A percentile compares a stretch with the other conserved stretches of the same genome.
Evolutionary conservation across 441 rosid species (phyloP).

Genomic region (Jatropha multifida): DNA sequence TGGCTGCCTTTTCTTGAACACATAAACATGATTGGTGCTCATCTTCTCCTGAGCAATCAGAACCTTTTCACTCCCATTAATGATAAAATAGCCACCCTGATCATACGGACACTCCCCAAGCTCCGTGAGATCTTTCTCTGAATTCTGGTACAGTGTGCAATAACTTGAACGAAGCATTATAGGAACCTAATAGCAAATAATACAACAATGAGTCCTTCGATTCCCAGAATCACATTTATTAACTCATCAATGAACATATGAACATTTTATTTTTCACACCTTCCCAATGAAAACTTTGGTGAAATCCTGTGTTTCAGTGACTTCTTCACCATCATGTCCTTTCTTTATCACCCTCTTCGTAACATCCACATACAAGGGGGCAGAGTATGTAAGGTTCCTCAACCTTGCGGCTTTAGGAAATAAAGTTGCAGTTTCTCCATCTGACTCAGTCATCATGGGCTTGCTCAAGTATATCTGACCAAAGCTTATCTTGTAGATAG

Average conservation of each 20-base stretch:
- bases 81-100: slow-evolving; percentile 96
- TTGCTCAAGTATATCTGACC: slow-evolving; percentile 96
- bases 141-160: slow-evolving; percentile 83
- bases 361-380: slow-evolving; percentile 94
- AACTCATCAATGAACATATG: slow-evolving; percentile 1
- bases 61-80: slow-evolving; percentile 98
- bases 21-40: slow-evolving; percentile 96
- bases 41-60: slow-evolving; percentile 98
- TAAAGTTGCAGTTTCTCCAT: slow-evolving; percentile 94
- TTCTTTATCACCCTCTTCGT: slow-evolving; percentile 83
- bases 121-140: slow-evolving; percentile 98
- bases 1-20: slow-evolving; percentile 95
- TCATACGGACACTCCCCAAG: slow-evolving; percentile 98
- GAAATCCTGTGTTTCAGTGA: slow-evolving; percentile 86
- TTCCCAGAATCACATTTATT: slow-evolving; percentile 6
- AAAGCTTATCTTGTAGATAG: slow-evolving; percentile 84
- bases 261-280: slow-evolving; percentile 35
- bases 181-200: slow-evolving; percentile 62
- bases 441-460: slow-evolving; percentile 99
- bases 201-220: slow-evolving; percentile 12
- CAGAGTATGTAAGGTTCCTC: slow-evolving; percentile 94
- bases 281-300: slow-evolving; percentile 94
- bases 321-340: slow-evolving; percentile 98
- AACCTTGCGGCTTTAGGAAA: slow-evolving; percentile 97
- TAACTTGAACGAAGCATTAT: slow-evolving; percentile 97